Percentiles rank a stretch among this genome's conserved stretches.
Evolutionary conservation across 2,329 filamentous ascomycete species (phyloP).

Genomic region (Epicoccum sorghinum): DNA sequence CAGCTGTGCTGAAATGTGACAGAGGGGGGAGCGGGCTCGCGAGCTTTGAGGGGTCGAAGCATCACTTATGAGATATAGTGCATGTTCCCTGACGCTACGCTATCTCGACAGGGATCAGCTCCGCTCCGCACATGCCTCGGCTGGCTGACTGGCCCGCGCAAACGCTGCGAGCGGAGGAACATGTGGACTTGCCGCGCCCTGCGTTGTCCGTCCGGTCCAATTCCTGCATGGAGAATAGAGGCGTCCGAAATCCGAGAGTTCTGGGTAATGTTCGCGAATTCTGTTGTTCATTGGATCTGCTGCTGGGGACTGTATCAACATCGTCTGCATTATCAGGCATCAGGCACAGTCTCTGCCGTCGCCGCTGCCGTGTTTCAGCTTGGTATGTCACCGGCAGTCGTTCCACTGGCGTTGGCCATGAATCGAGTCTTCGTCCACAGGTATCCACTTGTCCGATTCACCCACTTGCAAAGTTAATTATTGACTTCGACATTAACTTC

Average conservation of each 20-base stretch:
- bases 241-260: constrained; percentile 1
- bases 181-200: constrained; percentile 1
- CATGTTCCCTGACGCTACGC: constrained; percentile 1
- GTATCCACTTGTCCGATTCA: no score
- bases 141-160: constrained; percentile 4
- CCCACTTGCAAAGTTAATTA: no score
- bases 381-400: not conserved
- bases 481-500: no score
- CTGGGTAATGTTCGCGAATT: not conserved
- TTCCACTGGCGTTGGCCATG: not conserved
- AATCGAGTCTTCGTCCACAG: not conserved
- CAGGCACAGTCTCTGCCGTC: not conserved
- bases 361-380: not conserved
- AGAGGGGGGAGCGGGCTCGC: not conserved
- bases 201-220: not conserved
- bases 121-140: constrained; percentile 13
- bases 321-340: not conserved
- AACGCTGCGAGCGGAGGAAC: not conserved
- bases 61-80: constrained; percentile 8
- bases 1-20: not conserved
- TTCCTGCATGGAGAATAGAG: not conserved
- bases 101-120: constrained; percentile 1
- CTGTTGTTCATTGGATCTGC: not conserved
- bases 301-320: no score
- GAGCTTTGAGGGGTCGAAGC: constrained; percentile 4